Percentiles rank a stretch among this genome's conserved stretches.
These are phyloP conservation scores for Penicillium cinerascens DNA, from an alignment of 495 filamentous ascomycete genomes.

Conservation along the genomic window DNA sequence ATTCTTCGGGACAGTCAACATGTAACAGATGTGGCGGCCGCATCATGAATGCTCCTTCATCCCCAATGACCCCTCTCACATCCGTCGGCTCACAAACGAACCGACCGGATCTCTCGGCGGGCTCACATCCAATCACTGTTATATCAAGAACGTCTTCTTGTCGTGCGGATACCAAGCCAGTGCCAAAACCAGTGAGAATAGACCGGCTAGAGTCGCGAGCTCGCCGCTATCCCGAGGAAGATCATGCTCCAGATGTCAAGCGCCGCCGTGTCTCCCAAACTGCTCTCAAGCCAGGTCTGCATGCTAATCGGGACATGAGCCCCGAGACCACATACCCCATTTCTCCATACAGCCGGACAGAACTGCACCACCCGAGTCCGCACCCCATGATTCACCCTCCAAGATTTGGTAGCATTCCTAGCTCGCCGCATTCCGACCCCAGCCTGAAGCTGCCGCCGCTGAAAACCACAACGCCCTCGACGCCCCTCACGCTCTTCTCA, in stretches of 20 bases:
- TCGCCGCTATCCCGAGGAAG: slow-evolving; percentile 29
- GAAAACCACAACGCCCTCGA: slow-evolving; percentile 21
- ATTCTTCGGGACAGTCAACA: slow-evolving; percentile 35
- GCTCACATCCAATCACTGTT: slow-evolving; percentile 14
- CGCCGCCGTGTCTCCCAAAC: slow-evolving; percentile 48
- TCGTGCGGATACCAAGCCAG: slow-evolving; percentile 17
- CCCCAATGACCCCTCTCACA: slow-evolving; percentile 39
- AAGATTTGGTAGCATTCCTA: slow-evolving; percentile 21
- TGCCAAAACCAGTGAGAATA: slow-evolving; percentile 22
- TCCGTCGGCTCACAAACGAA: slow-evolving; percentile 13
- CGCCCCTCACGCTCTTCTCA: slow-evolving; percentile 30
- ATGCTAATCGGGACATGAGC: slow-evolving; percentile 29
- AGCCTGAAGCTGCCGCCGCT: slow-evolving; percentile 56
- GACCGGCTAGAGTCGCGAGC: slow-evolving; percentile 23
- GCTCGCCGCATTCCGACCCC: slow-evolving; percentile 32
- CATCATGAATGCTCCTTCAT: slow-evolving; percentile 44
- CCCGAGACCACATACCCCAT: slow-evolving; percentile 34
- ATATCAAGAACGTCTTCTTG: slow-evolving; percentile 22
- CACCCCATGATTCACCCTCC: slow-evolving; percentile 40
- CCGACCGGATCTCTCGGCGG: slow-evolving; percentile 14
- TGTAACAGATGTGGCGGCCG: slow-evolving; percentile 45
- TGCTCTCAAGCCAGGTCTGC: slow-evolving; percentile 22
- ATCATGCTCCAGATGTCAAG: slow-evolving; percentile 49
- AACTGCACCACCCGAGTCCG: slow-evolving; percentile 27
- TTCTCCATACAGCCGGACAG: slow-evolving; percentile 30